Evolutionary conservation across 2,329 filamentous ascomycete genomes (phyloP), one percentile per base, ranked within the genome.

Genomic region (Aspergillus hortae): DNA sequence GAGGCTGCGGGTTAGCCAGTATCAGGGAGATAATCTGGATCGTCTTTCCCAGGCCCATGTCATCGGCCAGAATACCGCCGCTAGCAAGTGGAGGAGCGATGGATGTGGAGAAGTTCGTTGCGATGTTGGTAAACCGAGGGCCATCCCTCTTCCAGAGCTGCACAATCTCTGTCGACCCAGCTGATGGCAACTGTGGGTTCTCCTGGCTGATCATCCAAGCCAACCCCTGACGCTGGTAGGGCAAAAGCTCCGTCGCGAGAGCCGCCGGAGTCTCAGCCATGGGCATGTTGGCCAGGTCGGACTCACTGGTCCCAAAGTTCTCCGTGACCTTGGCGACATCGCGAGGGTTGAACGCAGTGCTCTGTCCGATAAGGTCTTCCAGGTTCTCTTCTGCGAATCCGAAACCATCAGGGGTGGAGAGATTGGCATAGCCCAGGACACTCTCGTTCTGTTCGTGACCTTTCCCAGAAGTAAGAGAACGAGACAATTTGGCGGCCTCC

Each of bases 11-110:
- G 51, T 85, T 82, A 2, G 81, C 75, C 57, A 92, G 73, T 50
- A 96, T 86, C 33, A 95, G 73, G 48, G 89, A 88, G 60, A 96
- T 92, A 44, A 91, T 81, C 66, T 95, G 88, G 7, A 96, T 78
- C 0, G 91, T 96, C 74, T 95, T 95, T 21, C 91, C 91, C 4
- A 96, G 73, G 3, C 91, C 91, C 92, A 96, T 96, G 62, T 96
- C 91, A 67, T 96, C 91, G 2, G 90, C 90, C 7, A 96, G 78
- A 46, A 96, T 91, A 30, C 91, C 91, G 15, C 91, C 91, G 46
- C 84, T 89, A 6, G 89, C 83, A 19, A 95, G 77, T 1, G 74
- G 69, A 0, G 90, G 90, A 1, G 79, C 70, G 2, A 67, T 69
- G 0, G 67, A 69, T 7, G 80, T 84, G 9, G 83, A 80, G 65